phyloP scores from a whole-genome alignment of 2,329 filamentous ascomycete species.

The Chaetomium strumarium region DNA sequence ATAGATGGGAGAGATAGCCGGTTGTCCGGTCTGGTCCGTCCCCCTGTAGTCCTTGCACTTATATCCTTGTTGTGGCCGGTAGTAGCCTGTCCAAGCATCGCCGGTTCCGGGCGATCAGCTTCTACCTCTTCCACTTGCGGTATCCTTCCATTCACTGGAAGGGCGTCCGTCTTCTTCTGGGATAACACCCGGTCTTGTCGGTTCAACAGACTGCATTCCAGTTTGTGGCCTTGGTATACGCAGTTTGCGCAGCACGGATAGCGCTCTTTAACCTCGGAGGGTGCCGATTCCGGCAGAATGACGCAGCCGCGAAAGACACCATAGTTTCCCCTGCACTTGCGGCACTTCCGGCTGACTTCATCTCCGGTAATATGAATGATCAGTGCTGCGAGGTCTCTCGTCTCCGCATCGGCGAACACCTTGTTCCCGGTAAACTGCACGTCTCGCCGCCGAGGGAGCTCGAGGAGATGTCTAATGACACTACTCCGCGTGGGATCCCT shows the following conservation, averaged over 20 bases:
- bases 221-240: slow-evolving; percentile 23
- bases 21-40: background rate
- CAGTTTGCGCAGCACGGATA: slow-evolving; percentile 28
- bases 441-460: slow-evolving; percentile 23
- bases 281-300: slow-evolving; percentile 15
- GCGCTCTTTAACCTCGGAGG: slow-evolving; percentile 6
- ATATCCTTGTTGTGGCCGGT: background rate
- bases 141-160: no score
- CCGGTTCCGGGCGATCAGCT: background rate
- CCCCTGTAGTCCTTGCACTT: background rate
- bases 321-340: slow-evolving; percentile 20
- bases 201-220: slow-evolving; percentile 18
- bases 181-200: background rate
- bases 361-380: slow-evolving; percentile 30
- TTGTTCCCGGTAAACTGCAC: slow-evolving; percentile 22
- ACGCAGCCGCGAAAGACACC: slow-evolving; percentile 28
- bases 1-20: background rate
- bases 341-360: slow-evolving; percentile 18
- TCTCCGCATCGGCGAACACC: slow-evolving; percentile 16
- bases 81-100: background rate
- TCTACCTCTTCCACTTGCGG: background rate
- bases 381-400: slow-evolving; percentile 26
- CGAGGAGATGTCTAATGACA: slow-evolving; percentile 24
- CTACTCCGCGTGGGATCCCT: slow-evolving; percentile 7
- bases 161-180: slow-evolving; percentile 1